Evolutionary conservation across 257 asterid species (phyloP).

Genomic region (Cruciata laevipes): DNA sequence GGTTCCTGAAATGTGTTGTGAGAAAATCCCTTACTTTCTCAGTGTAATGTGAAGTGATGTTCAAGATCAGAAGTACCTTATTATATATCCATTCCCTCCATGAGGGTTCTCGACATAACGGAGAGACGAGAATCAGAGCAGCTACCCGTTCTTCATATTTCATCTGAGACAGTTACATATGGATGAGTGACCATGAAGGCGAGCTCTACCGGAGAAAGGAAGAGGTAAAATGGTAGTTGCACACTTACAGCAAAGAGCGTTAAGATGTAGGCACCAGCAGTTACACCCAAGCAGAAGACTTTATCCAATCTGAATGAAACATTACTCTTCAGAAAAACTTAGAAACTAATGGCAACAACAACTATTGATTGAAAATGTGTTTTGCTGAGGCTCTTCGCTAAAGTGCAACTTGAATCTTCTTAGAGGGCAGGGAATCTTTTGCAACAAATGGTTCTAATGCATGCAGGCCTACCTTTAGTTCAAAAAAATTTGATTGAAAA

Average conservation of each 20-base stretch:
- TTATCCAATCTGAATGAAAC: constrained; percentile 17
- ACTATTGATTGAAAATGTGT: neutral
- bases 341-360: neutral
- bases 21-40: neutral
- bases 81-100: constrained; percentile 22
- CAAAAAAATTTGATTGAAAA: too few relatives aligned
- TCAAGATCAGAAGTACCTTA: constrained; percentile 9
- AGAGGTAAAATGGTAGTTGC: neutral
- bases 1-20: neutral
- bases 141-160: constrained; percentile 15
- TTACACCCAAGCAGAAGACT: constrained; percentile 28
- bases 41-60: neutral
- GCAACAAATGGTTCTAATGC: too few relatives aligned
- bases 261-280: constrained; percentile 28
- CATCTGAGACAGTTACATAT: constrained; percentile 5
- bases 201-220: constrained; percentile 5
- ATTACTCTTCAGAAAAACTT: neutral
- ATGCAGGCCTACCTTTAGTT: too few relatives aligned
- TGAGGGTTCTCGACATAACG: constrained; percentile 18
- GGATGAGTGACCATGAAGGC: neutral
- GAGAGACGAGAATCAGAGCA: constrained; percentile 22
- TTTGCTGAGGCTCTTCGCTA: too few relatives aligned
- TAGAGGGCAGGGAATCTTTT: too few relatives aligned
- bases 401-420: too few relatives aligned
- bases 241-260: constrained; percentile 25